Evolutionary conservation across 78 protist genomes (phyloP), one percentile per base, ranked within the genome.

Genomic region (Chrysochromulina tobinii): DNA sequence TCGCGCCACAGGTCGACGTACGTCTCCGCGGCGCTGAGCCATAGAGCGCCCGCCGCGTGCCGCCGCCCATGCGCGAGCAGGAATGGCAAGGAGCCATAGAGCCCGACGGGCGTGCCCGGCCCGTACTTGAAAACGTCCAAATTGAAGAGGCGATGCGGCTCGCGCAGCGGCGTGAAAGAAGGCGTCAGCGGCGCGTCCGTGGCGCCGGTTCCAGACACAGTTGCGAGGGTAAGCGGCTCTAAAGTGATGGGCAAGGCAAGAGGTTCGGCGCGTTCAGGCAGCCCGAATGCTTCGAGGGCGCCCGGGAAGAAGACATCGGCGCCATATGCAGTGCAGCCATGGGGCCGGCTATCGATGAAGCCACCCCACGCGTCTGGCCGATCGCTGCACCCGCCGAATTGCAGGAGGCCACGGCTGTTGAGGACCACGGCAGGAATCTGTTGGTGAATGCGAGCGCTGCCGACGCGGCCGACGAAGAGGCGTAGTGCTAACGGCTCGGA

Each of bases 21-120:
- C 17, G 97, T 98, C 72, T 99, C 99, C 1, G 99, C 96, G 0
- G 99, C 95, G 73, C 98, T 99, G 66, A 97, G 93, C 98, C 97
- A 98, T 48, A 98, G 90, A 27, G 93, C 55, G 72, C 72, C 89
- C 9, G 21, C 72, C 27, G 3, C 25, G 25, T 61, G 81, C 12
- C 64, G 64, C 1, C 61, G 50, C 1, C 51, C 87, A 89, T 95
- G 98, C 11, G 98, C 96, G n/a, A 96, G 20, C 92, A 99, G 89
- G 89, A 96, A 94, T 5, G 99, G 99, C 17, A 98, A 88, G 38
- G 96, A 38, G 51, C 99, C 99, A 92, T 99, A 99, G 54, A 98
- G 90, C 48, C 97, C 97, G 93, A 94, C 93, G 2, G 97, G 90
- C 72, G 96, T 92, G 88, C 96, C 96, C 17, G 96, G 75, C n/a